Evolutionary conservation across 2,329 filamentous ascomycete species (phyloP), one percentile per base, ranked within the genome.

Genomic region (Fusarium anguioides): DNA sequence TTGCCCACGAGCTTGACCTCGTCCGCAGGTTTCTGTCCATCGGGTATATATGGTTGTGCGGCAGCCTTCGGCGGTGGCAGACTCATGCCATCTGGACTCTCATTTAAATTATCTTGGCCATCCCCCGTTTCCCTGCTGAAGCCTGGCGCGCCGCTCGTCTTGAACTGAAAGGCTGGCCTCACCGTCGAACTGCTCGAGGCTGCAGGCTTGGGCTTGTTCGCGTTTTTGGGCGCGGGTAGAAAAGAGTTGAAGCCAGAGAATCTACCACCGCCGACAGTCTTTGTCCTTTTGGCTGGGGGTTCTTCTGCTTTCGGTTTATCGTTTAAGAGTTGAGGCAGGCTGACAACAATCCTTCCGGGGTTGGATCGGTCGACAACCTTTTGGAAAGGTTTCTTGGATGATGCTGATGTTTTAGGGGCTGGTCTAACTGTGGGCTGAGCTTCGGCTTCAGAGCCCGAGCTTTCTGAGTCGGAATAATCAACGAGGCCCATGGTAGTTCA

Each of bases 241-340:
- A 97, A 88, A 3, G 93, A 89, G 76, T 95, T 96, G 81, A 97
- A 96, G 4, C 90, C 91, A 49, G 91, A 86, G 72, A 97, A 94
- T 6, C 86, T 84, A 26, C 89, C 88, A 5, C 85, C 86, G 9
- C 78, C 74, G 5, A 72, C 73, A 3, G 86, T 87, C 47, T 88
- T 88, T 18, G 86, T 84, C 60, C 90, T 89, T 76, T 97, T 97
- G 2, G 90, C 83, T 1, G 91, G 90, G 1, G 90, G 75, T 24
- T 75, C 78, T 26, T 74, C 72, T n/a, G 54, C 51, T 21, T 63
- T 45, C 5, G 68, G 20, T 35, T 59, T 56, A 24, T 84, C 82
- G 53, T 76, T 78, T 23, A 79, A 75, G 36, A 82, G 74, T 20
- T 87, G 83, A 5, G 93, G 89, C 15, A 97, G 86, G 70, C 86